A percentile compares a stretch with the other conserved stretches of the same genome.
Evolutionary conservation across 1,284 basidiomycete species (phyloP).

Genomic region (Malassezia pachydermatis): DNA sequence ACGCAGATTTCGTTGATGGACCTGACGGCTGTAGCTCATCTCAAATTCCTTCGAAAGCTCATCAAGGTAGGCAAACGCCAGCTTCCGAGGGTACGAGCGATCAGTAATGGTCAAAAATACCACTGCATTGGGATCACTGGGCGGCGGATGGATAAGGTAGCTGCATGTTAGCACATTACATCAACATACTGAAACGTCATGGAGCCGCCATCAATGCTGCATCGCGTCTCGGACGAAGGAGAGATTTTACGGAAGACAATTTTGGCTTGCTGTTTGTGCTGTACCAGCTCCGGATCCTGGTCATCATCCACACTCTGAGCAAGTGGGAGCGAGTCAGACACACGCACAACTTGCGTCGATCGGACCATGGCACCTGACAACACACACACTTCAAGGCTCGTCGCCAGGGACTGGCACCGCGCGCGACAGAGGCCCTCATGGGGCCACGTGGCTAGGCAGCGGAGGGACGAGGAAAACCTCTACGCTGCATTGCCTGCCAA

Average conservation of each 20-base stretch:
- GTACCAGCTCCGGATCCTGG: conserved; percentile 80
- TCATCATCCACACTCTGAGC: conserved; percentile 47
- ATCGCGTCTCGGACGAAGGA: conserved; percentile 82
- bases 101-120: conserved; percentile 92
- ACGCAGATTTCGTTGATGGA: conserved; percentile 35
- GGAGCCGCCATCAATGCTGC: conserved; percentile 89
- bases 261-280: conserved; percentile 97
- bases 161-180: conserved; percentile 50
- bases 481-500: too few relatives aligned
- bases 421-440: too few relatives aligned
- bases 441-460: too few relatives aligned
- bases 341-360: conserved; percentile 42
- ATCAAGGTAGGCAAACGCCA: conserved; percentile 93
- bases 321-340: conserved; percentile 37
- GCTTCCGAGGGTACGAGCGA: conserved; percentile 90
- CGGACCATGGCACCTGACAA: conserved; percentile 43
- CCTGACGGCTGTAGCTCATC: conserved; percentile 45
- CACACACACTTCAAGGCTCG: too few relatives aligned
- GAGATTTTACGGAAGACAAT: conserved; percentile 80
- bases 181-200: conserved; percentile 73
- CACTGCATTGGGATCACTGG: conserved; percentile 52
- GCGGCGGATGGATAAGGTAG: conserved; percentile 67
- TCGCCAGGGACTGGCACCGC: too few relatives aligned
- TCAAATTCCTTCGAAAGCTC: conserved; percentile 90
- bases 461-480: too few relatives aligned